These are phyloP conservation scores for Codiaeum variegatum DNA, from an alignment of 441 rosid genomes.

Conservation along the genomic window DNA sequence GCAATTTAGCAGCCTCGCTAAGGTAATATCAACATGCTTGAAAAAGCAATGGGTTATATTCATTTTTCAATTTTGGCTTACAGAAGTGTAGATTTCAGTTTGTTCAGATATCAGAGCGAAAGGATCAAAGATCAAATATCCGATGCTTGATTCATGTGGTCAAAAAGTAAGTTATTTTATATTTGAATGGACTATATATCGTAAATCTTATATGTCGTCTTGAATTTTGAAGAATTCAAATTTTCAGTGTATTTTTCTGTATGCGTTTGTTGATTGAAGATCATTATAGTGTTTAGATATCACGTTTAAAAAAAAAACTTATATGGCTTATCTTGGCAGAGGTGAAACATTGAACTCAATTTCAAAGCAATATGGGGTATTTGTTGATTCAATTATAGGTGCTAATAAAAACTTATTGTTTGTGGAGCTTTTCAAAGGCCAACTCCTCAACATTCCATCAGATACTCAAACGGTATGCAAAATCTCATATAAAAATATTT, in stretches of 20 bases:
- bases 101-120: constrained; percentile 6
- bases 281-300: not conserved
- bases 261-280: not conserved
- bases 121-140: constrained; percentile 6
- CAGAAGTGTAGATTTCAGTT: constrained; percentile 19
- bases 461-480: constrained; percentile 9
- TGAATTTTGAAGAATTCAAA: not conserved
- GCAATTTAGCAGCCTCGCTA: not conserved
- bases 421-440: constrained; percentile 29
- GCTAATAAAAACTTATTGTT: constrained; percentile 23
- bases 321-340: constrained; percentile 15
- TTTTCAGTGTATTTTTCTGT: not conserved
- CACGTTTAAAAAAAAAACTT: too few species aligned
- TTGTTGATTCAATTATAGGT: constrained; percentile 21
- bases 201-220: not conserved
- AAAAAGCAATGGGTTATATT: not conserved
- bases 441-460: constrained; percentile 24
- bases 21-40: constrained; percentile 5
- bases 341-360: constrained; percentile 35
- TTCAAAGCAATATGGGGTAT: constrained; percentile 34
- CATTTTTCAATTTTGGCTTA: not conserved
- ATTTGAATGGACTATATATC: not conserved
- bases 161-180: constrained; percentile 7
- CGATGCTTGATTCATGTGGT: constrained; percentile 1
- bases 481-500: too few species aligned